Percentiles rank a stretch among this genome's conserved stretches.
Evolutionary conservation across 2,329 filamentous ascomycete genomes (phyloP).

Genomic region (Alternaria brassicicola): DNA sequence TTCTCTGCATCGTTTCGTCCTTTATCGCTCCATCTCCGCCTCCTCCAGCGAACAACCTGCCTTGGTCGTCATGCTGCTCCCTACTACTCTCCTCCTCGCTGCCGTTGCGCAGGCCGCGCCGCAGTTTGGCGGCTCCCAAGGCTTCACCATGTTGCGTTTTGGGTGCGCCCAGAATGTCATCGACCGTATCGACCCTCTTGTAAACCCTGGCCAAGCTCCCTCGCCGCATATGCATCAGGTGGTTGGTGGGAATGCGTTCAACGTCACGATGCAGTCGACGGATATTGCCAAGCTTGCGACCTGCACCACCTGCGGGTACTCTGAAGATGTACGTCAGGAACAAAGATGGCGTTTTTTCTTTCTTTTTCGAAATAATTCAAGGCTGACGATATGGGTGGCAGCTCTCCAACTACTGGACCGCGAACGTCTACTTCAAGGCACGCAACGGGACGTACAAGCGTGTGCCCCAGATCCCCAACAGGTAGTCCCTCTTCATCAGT

Average conservation of each 20-base stretch:
- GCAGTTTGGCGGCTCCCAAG: conserved; percentile 20
- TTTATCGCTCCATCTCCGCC: not conserved
- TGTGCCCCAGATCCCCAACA: conserved; percentile 37
- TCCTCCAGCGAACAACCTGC: not conserved
- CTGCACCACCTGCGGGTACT: conserved; percentile 51
- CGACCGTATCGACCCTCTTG: conserved; percentile 42
- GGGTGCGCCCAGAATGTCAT: conserved; percentile 42
- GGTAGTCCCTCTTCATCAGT: not conserved
- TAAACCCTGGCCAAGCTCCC: conserved; percentile 45
- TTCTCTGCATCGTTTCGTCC: not conserved
- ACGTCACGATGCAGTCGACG: conserved; percentile 50
- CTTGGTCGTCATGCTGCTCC: conserved; percentile 24
- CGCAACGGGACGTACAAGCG: conserved; percentile 43
- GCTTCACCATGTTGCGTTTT: conserved; percentile 42
- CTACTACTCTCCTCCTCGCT: conserved; percentile 29
- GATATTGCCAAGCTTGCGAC: conserved; percentile 38
- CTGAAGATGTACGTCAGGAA: conserved; percentile 26
- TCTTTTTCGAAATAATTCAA: too few relatives aligned
- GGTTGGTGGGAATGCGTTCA: conserved; percentile 55
- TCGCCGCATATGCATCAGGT: conserved; percentile 50
- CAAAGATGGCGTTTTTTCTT: too few relatives aligned
- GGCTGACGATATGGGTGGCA: not conserved
- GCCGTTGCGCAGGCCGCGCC: conserved; percentile 29
- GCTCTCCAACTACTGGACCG: conserved; percentile 42
- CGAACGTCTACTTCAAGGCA: conserved; percentile 44